These are phyloP conservation scores for Leptographium flavum DNA, from an alignment of 2,329 filamentous ascomycete genomes.

Conservation along the genomic window DNA sequence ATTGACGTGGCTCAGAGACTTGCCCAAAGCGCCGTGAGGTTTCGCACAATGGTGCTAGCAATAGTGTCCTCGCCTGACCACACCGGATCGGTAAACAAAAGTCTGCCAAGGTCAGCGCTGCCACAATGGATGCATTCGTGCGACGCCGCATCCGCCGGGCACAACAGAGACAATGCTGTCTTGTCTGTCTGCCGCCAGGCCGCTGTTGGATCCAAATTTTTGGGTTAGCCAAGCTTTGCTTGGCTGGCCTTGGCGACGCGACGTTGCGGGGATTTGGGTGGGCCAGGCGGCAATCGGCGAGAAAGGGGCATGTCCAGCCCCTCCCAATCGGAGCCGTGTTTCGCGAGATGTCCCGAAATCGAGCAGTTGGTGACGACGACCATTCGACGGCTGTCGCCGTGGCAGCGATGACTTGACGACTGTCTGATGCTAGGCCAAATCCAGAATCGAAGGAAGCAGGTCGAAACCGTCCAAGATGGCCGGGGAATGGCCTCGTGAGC, in stretches of 20 bases:
- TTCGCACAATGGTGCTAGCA: constrained; percentile 39
- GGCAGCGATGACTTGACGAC: too few species aligned
- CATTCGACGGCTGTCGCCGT: too few species aligned
- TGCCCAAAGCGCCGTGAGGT: constrained; percentile 42
- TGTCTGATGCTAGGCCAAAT: too few species aligned
- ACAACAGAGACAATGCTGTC: background rate
- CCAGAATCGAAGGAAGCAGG: too few species aligned
- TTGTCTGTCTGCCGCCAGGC: background rate
- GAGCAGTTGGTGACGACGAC: too few species aligned
- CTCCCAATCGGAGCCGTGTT: background rate
- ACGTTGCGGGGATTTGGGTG: constrained; percentile 7
- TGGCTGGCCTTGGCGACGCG: constrained; percentile 11
- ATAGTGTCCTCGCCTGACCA: constrained; percentile 35
- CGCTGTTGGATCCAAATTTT: constrained; percentile 4
- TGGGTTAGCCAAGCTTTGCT: constrained; percentile 11
- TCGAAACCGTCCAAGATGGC: too few species aligned
- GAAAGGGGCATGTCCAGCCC: background rate
- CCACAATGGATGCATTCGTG: background rate
- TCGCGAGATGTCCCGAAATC: background rate
- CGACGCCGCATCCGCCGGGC: background rate
- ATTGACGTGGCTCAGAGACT: constrained; percentile 14
- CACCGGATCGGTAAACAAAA: constrained; percentile 45
- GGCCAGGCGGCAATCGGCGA: background rate
- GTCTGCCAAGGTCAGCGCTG: constrained; percentile 8
- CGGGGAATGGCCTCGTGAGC: too few species aligned